Conservation (phyloP, 768 basidiomycete genomes). For the Dictyophora rubrovolvata region DNA sequence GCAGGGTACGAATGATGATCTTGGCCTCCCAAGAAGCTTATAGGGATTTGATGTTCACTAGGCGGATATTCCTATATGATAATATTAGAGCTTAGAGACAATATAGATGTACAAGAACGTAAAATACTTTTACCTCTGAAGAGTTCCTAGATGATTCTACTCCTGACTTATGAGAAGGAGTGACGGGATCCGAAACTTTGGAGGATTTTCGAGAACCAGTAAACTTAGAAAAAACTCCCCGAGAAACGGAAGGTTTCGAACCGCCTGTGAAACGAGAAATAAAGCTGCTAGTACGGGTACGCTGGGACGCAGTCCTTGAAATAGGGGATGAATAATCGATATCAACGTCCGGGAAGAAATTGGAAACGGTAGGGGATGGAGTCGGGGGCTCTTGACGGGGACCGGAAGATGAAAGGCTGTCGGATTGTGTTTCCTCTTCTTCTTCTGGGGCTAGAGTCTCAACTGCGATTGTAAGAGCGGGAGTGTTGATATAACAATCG, state of each 20-base stretch:
- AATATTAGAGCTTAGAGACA: not conserved
- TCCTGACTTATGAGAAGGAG: not conserved
- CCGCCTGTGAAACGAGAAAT: not conserved
- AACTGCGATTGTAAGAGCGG: conserved; percentile 4
- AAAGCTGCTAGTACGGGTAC: not conserved
- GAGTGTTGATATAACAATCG: not conserved
- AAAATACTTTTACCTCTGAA: not conserved
- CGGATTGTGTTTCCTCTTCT: not conserved
- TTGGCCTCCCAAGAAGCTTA: not conserved
- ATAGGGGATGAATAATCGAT: not conserved
- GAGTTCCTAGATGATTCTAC: not conserved
- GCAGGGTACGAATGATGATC: not conserved
- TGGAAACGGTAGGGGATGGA: conserved; percentile 7
- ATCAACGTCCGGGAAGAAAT: conserved; percentile 2
- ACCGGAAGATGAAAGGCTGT: not conserved
- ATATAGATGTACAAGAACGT: not conserved
- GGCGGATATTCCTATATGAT: not conserved
- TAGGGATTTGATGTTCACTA: not conserved
- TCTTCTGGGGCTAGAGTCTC: conserved; percentile 5
- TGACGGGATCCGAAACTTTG: not conserved
- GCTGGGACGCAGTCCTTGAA: not conserved
- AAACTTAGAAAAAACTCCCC: not conserved
- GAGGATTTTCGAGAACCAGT: not conserved
- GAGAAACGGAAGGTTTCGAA: conserved; percentile 4
- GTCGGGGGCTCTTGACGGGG: not conserved